A percentile compares a stretch with the other conserved stretches of the same genome.
phyloP scores from a whole-genome alignment of 805 yeast species.

The Metschnikowia cerradonensis region DNA sequence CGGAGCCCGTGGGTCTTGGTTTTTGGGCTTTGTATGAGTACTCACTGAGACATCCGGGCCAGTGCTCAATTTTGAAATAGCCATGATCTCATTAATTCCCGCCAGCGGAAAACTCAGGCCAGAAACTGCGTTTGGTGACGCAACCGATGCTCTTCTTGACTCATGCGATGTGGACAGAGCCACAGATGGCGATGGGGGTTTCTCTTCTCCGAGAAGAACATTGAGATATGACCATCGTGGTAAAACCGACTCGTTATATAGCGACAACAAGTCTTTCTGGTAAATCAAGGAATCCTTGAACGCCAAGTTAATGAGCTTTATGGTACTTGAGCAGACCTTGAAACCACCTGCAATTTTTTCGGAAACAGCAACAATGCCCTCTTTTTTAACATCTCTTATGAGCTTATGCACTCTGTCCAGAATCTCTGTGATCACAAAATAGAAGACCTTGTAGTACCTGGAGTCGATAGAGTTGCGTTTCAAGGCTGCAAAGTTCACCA shows the following conservation, averaged over 20 bases:
- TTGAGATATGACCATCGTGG: slow-evolving; percentile 13
- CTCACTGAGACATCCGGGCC: not conserved
- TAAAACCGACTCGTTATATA: slow-evolving; percentile 10
- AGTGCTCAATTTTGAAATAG: not conserved
- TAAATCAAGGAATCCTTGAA: slow-evolving; percentile 36
- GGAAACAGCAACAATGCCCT: slow-evolving; percentile 16
- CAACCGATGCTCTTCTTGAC: not conserved
- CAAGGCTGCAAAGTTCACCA: slow-evolving; percentile 4
- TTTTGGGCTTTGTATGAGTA: not conserved
- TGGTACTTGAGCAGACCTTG: slow-evolving; percentile 37
- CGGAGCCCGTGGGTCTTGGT: not conserved
- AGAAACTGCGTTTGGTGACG: not conserved
- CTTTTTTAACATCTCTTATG: slow-evolving; percentile 8
- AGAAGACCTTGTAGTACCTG: slow-evolving; percentile 8
- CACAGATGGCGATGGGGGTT: not conserved
- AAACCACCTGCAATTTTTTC: slow-evolving; percentile 30
- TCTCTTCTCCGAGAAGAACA: slow-evolving; percentile 2
- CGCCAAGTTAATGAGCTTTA: slow-evolving; percentile 31
- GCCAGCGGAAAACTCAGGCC: slow-evolving; percentile 1
- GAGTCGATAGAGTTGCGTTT: slow-evolving; percentile 9
- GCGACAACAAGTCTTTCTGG: slow-evolving; percentile 17
- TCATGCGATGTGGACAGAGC: not conserved
- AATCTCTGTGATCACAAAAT: slow-evolving; percentile 8
- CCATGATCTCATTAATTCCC: slow-evolving; percentile 1
- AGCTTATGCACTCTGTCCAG: slow-evolving; percentile 6